These are phyloP conservation scores for Exophiala oligosperma DNA, from an alignment of 2,329 filamentous ascomycete genomes.

Conservation along the genomic window DNA sequence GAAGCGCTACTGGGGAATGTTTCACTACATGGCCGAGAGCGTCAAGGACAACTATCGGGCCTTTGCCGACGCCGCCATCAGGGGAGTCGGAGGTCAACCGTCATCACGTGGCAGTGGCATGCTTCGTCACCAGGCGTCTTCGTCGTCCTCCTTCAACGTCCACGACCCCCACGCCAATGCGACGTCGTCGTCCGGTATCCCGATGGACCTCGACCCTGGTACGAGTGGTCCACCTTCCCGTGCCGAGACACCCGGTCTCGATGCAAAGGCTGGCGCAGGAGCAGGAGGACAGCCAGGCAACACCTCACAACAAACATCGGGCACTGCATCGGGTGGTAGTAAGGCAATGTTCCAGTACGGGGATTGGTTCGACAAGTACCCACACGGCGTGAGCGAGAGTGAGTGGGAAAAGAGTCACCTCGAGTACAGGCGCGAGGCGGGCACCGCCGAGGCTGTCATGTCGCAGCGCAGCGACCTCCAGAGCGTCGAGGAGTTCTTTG, in stretches of 20 bases:
- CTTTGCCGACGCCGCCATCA: slow-evolving; percentile 71
- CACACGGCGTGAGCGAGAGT: slow-evolving; percentile 80
- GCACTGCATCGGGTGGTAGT: slow-evolving; percentile 3
- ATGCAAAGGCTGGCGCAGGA: not conserved
- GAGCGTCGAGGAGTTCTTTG: slow-evolving; percentile 92
- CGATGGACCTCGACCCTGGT: slow-evolving; percentile 19
- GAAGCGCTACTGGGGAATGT: slow-evolving; percentile 99
- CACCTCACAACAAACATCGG: slow-evolving; percentile 29
- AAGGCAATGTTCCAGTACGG: slow-evolving; percentile 78
- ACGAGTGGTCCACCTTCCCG: slow-evolving; percentile 19
- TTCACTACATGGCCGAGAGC: slow-evolving; percentile 93
- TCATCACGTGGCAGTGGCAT: not conserved
- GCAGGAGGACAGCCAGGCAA: no score
- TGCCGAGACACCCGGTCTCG: slow-evolving; percentile 13
- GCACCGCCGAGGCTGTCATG: slow-evolving; percentile 77
- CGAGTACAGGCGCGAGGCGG: slow-evolving; percentile 69
- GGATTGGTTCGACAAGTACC: slow-evolving; percentile 96
- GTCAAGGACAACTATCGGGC: slow-evolving; percentile 83
- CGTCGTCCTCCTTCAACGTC: not conserved
- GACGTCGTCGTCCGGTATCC: not conserved
- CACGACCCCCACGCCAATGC: not conserved
- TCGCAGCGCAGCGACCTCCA: slow-evolving; percentile 88
- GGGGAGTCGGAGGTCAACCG: no score
- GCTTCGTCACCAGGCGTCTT: slow-evolving; percentile 8
- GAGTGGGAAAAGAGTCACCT: slow-evolving; percentile 77